Evolutionary conservation across 2,329 filamentous ascomycete species (phyloP).

Genomic region (Aureobasidium sp.): DNA sequence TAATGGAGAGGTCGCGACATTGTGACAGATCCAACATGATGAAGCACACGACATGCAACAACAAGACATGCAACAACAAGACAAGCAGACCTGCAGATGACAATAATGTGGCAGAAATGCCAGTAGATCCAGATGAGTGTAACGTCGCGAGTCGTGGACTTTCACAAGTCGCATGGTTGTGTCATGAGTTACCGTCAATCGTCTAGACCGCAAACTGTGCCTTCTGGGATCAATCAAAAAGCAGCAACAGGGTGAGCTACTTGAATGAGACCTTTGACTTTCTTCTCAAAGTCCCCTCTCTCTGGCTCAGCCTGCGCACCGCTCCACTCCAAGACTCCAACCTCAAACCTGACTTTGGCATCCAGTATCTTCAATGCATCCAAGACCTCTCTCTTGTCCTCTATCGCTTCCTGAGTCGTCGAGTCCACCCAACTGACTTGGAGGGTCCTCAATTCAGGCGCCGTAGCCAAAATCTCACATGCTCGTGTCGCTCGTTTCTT

Average conservation of each 20-base stretch:
- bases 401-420: conserved; percentile 19
- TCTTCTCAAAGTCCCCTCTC: not conserved
- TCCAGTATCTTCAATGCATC: conserved; percentile 17
- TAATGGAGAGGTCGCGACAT: not conserved
- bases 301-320: not conserved
- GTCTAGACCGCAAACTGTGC: not conserved
- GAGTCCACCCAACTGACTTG: conserved; percentile 26
- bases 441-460: conserved; percentile 18
- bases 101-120: not conserved
- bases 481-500: conserved; percentile 20
- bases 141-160: not conserved
- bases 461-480: conserved; percentile 22
- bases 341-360: conserved; percentile 16
- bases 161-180: not conserved
- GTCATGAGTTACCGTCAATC: not conserved
- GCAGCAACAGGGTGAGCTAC: not conserved
- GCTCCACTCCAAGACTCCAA: conserved; percentile 17
- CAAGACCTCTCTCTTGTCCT: conserved; percentile 22
- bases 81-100: not conserved
- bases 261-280: not conserved
- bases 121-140: not conserved
- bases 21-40: not conserved
- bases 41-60: not conserved
- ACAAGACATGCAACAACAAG: not conserved
- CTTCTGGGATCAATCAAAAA: not conserved